Evolutionary conservation across 768 basidiomycete genomes (phyloP), one percentile per base, ranked within the genome.

Genomic region (Auriculariales sp.): DNA sequence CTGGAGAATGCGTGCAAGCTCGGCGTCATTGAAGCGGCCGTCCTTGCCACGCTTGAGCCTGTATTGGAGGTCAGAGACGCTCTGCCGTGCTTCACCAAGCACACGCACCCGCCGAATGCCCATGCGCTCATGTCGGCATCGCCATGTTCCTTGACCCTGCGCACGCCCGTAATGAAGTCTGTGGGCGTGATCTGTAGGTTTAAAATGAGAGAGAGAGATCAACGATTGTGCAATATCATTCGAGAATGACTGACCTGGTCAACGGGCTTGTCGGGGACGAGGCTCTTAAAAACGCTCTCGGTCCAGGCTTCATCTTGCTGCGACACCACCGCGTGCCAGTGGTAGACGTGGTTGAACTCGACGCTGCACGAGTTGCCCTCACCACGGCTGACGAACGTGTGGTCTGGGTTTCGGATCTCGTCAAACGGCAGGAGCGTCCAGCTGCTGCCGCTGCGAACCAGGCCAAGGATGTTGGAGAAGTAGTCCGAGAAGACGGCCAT

Each of bases 311-410:
- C 69, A 60, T 86, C 81, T 39, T 68, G 53, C 46, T 66, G 9
- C 11, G 7, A 29, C 33, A 44, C 19, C 14, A 53, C 35, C 14
- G 36, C 28, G 55, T 74, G 49, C 11, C 49, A 32, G 2, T 49
- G 55, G 56, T 72, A 87, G 68, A 89, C 65, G 54, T 84, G 82
- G 52, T 68, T 57, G 0, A 57, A 9, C 25, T 72, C 71, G 28
- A 87, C 82, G 62, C 84, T 87, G 62, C 80, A 82, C 12, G 77
- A 75, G 58, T 91, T 90, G 2, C 88, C 87, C 46, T 42, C 83
- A 72, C 52, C 72, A 72, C 9, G 65, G 52, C 80, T 82, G 52
- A 5, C 24, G 22, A 19, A 58, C 3, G 74, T 63, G 12, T 46
- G 51, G 50, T 34, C 12, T 39, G 25, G 24, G 27, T 49, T 39